Base-by-base conservation (phyloP, 495 filamentous ascomycete species). In the Neurospora sp. region DNA sequence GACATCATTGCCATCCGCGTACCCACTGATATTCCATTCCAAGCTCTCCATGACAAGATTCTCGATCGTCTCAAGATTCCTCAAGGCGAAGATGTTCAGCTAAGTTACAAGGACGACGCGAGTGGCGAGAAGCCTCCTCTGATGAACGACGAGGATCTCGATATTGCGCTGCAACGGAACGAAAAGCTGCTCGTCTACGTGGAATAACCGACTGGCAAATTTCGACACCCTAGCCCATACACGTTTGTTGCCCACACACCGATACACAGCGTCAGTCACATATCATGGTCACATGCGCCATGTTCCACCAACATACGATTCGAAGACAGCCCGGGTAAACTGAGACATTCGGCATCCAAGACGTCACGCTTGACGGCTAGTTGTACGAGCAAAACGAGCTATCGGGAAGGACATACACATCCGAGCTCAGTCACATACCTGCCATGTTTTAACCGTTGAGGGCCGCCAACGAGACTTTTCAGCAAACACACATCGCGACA, bases 1-100 rank as follows among this genome's bases (percentile, higher is more conserved):
- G 94, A 98, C 74, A 86, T 94, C 73, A 94, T 97, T 75, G 91
- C 94, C 53, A 94, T 99, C 77, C 90, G 94, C 59, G 91, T 98
- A 45, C 93, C 95, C 3, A 86, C 85, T 5, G 90, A 95, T 53
- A 92, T 97, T 75, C 88, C 84, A 74, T 94, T 91, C 82, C 85
- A 87, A 75, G 90, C 92, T 73, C 86, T 99, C 47, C 90, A 90
- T 72, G 94, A 98, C 71, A 93, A 93, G 77, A 87, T 96, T 39
- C 84, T 85, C 69, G 93, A 94, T 44, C 88, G 93, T 8, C 84
- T 94, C 44, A 92, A 92, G 82, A 89, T 96, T 68, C 77, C 83
- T 4, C 80, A 76, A 27, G 84, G 86, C 39, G 91, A 92, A 6
- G 90, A 91, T 14, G 86, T 94, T 37, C 85, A 90, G 65, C 84